These are phyloP conservation scores for Ascochyta viciae-villosae DNA, from an alignment of 2,329 filamentous ascomycete species.

Conservation along the genomic window DNA sequence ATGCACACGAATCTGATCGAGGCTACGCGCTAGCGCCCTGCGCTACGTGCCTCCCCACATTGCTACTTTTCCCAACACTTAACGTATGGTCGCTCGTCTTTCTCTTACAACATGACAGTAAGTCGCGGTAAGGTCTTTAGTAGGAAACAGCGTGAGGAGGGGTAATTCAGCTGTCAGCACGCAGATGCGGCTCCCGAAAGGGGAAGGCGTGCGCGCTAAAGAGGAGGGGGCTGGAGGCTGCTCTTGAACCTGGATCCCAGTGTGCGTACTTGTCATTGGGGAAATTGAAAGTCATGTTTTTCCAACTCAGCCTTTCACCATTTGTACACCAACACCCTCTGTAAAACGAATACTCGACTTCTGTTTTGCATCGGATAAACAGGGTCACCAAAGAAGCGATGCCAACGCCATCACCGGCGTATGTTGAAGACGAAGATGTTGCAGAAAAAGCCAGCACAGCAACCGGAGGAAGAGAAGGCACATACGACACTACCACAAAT, in stretches of 20 bases:
- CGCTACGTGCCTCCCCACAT: too few relatives aligned
- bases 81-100: too few relatives aligned
- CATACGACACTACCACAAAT: background rate
- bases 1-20: too few relatives aligned
- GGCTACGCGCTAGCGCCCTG: too few relatives aligned
- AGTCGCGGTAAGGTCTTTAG: too few relatives aligned
- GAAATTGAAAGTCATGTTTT: background rate
- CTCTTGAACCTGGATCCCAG: conserved; percentile 3
- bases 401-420: background rate
- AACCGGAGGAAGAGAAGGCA: too few relatives aligned
- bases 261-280: background rate
- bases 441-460: too few relatives aligned
- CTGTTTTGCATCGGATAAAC: too few relatives aligned
- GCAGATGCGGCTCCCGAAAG: background rate
- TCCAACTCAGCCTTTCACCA: background rate
- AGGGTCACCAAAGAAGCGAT: background rate
- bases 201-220: conserved; percentile 13
- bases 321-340: background rate
- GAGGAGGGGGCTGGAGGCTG: conserved; percentile 10
- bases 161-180: background rate
- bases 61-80: too few relatives aligned
- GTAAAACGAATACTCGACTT: background rate
- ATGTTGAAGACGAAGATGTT: background rate
- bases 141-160: background rate
- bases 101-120: too few relatives aligned